Conservation (phyloP, 106 monocot species). For the Narthecium ossifragum region DNA sequence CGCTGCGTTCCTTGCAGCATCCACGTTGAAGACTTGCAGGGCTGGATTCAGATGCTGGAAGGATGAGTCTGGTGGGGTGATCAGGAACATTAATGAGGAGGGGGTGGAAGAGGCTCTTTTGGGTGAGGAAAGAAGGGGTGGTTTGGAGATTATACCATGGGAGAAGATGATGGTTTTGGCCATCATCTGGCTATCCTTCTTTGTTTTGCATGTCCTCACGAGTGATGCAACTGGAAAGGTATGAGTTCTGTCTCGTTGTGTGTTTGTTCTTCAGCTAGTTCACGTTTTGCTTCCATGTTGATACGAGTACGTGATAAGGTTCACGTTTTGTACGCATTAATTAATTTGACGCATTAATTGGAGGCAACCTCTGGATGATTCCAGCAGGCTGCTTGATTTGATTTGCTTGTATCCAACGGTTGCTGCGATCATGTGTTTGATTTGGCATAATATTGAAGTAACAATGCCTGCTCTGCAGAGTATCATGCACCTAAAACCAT, state of each 20-base stretch:
- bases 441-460: no score
- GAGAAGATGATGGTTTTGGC: constrained; percentile 44
- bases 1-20: constrained; percentile 37
- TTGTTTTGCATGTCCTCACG: constrained; percentile 46
- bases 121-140: background rate
- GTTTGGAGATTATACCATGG: constrained; percentile 17
- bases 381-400: no score
- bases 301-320: no score
- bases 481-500: constrained; percentile 30
- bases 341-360: no score
- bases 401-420: no score
- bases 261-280: constrained; percentile 11
- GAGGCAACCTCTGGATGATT: no score
- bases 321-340: no score
- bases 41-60: constrained; percentile 56
- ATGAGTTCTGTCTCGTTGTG: background rate
- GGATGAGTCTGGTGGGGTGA: constrained; percentile 29
- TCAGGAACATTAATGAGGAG: constrained; percentile 1
- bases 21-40: constrained; percentile 49
- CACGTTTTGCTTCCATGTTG: no score
- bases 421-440: no score
- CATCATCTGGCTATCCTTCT: constrained; percentile 65
- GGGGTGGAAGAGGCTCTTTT: constrained; percentile 26
- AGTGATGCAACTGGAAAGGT: constrained; percentile 53
- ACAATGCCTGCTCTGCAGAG: constrained; percentile 58